Percentiles rank a stretch among this genome's conserved stretches.
Evolutionary conservation across 139 green algal genomes (phyloP).

Genomic region (Zygnema circumcarinatum): DNA sequence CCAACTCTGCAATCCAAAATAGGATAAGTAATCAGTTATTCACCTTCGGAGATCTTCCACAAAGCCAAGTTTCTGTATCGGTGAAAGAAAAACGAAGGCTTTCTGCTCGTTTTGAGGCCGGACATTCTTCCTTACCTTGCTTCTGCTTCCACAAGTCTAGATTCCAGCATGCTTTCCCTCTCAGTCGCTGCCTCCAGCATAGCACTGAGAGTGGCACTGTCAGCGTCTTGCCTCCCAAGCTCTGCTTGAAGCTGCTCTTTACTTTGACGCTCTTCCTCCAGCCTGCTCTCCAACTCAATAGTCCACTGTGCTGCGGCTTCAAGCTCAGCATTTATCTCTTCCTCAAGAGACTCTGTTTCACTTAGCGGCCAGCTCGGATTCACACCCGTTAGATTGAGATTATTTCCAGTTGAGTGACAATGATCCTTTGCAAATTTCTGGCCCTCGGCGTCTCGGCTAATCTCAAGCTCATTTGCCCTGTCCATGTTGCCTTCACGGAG

Average conservation of each 20-base stretch:
- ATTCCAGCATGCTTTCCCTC: background rate
- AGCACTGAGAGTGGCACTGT: background rate
- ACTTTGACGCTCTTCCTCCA: background rate
- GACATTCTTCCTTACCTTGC: background rate
- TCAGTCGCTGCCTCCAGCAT: background rate
- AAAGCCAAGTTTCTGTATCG: too few species aligned
- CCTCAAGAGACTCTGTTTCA: constrained; percentile 2
- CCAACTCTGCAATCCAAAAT: background rate
- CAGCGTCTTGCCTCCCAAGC: background rate
- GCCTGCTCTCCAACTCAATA: constrained; percentile 11
- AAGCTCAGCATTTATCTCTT: constrained; percentile 2
- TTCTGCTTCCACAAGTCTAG: background rate
- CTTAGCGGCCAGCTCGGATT: background rate
- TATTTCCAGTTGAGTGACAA: too few species aligned
- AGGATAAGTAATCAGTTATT: too few species aligned
- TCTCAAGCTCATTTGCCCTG: background rate
- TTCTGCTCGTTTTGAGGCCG: too few species aligned
- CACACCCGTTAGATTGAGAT: too few species aligned
- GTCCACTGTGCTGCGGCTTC: background rate
- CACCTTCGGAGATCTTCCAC: too few species aligned
- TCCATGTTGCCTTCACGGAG: background rate
- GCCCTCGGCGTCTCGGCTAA: background rate
- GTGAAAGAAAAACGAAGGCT: too few species aligned
- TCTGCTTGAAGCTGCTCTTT: constrained; percentile 18
- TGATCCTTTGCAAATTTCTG: too few species aligned